phyloP scores from a whole-genome alignment of 805 yeast species.

The Saccharomycopsis selenospora region DNA sequence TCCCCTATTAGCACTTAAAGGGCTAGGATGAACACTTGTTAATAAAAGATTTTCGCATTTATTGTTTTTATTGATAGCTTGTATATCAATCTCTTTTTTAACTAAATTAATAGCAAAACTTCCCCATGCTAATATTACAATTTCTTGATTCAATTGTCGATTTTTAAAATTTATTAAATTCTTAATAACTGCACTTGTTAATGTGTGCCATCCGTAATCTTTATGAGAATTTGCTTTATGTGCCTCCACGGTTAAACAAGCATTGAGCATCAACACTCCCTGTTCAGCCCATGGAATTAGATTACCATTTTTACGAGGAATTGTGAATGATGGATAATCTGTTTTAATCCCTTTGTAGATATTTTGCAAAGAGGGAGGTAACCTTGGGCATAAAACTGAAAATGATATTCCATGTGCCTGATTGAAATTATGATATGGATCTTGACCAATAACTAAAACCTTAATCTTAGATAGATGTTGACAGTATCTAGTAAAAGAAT shows the following conservation, averaged over 20 bases:
- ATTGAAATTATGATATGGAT: slow-evolving; percentile 86
- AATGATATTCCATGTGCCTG: slow-evolving; percentile 98
- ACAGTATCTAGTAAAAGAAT: slow-evolving; percentile 87
- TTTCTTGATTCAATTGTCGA: slow-evolving; percentile 36
- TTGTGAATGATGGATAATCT: slow-evolving; percentile 62
- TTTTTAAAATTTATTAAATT: slow-evolving; percentile 44
- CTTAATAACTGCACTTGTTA: slow-evolving; percentile 67
- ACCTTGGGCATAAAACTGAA: slow-evolving; percentile 60
- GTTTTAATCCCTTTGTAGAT: slow-evolving; percentile 70
- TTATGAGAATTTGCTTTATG: slow-evolving; percentile 93
- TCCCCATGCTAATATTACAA: slow-evolving; percentile 80
- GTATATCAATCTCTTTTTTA: slow-evolving; percentile 22
- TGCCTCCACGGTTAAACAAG: slow-evolving; percentile 85
- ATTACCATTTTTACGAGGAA: slow-evolving; percentile 57
- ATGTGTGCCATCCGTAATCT: slow-evolving; percentile 83
- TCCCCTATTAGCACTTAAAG: slow-evolving; percentile 83
- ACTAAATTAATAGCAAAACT: slow-evolving; percentile 62
- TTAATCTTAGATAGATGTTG: slow-evolving; percentile 61
- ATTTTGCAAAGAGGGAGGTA: slow-evolving; percentile 84
- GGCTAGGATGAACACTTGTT: slow-evolving; percentile 88
- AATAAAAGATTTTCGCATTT: slow-evolving; percentile 42
- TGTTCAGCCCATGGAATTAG: slow-evolving; percentile 77
- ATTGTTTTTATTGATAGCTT: slow-evolving; percentile 28
- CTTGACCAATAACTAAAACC: slow-evolving; percentile 87
- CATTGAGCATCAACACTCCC: slow-evolving; percentile 83